phyloP scores from a whole-genome alignment of 108 stramenopile species.

The Pelagomonas calceolata region DNA sequence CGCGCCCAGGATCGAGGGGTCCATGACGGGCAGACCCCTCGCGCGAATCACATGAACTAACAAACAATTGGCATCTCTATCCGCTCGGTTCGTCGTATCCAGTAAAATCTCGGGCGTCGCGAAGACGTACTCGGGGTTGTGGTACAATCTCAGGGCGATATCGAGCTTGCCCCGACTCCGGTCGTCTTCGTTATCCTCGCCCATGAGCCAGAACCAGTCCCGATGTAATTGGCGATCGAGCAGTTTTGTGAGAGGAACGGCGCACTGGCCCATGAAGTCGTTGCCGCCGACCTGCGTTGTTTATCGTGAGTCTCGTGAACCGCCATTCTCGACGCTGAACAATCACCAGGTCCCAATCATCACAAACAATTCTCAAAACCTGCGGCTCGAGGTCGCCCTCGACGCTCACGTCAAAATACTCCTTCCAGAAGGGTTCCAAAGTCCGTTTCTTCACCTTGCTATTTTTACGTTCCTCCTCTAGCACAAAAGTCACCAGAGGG shows the following conservation, averaged over 20 bases:
- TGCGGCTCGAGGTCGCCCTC: conserved; percentile 8
- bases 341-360: not conserved
- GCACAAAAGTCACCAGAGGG: not conserved
- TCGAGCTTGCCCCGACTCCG: too few species aligned
- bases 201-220: not conserved
- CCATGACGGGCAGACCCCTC: conserved; percentile 13
- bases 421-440: conserved; percentile 7
- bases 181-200: not conserved
- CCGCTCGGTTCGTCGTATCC: too few species aligned
- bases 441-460: conserved; percentile 6
- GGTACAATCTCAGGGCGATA: too few species aligned
- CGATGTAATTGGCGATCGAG: not conserved
- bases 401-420: conserved; percentile 3
- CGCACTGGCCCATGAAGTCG: conserved; percentile 11
- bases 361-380: not conserved
- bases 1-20: conserved; percentile 12
- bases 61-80: conserved; percentile 3
- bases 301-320: too few species aligned
- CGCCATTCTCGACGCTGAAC: too few species aligned
- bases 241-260: not conserved
- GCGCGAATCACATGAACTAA: conserved; percentile 4
- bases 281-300: too few species aligned
- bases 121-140: too few species aligned
- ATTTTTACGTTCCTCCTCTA: not conserved
- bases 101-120: too few species aligned